A percentile compares a stretch with the other conserved stretches of the same genome.
These are phyloP conservation scores for Panaeolus papilionaceus DNA, from an alignment of 768 basidiomycete genomes.

Conservation along the genomic window DNA sequence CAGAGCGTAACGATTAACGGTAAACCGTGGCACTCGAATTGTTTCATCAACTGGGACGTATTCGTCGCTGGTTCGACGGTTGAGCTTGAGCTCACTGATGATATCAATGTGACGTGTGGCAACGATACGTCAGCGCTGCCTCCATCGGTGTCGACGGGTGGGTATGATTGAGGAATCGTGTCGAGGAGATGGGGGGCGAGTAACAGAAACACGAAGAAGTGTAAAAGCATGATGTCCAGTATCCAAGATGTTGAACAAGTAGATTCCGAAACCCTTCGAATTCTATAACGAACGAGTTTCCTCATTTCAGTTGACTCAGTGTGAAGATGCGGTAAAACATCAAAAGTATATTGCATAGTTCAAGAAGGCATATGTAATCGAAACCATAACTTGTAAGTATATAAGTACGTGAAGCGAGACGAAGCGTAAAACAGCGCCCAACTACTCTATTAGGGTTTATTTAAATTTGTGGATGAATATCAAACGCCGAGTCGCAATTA, in stretches of 20 bases:
- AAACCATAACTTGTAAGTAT: background rate
- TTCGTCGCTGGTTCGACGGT: conserved; percentile 58
- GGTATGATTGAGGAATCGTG: conserved; percentile 43
- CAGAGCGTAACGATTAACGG: conserved; percentile 67
- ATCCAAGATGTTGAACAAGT: no score
- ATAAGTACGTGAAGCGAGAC: background rate
- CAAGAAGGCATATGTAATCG: background rate
- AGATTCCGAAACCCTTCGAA: no score
- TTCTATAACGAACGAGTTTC: no score
- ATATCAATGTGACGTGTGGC: conserved; percentile 61
- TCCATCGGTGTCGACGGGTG: conserved; percentile 71
- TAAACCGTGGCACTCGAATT: conserved; percentile 63
- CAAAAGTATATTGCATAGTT: background rate
- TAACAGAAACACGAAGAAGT: no score
- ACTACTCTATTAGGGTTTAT: conserved; percentile 2
- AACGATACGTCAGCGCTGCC: conserved; percentile 51
- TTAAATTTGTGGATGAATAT: background rate
- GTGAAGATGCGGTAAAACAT: no score
- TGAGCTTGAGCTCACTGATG: conserved; percentile 59
- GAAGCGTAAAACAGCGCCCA: background rate
- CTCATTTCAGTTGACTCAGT: no score
- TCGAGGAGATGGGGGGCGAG: no score
- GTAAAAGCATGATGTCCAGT: no score
- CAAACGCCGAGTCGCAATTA: background rate
- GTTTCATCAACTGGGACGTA: conserved; percentile 71